Evolutionary conservation across 2,329 filamentous ascomycete genomes (phyloP).

Genomic region (Microascus cirrosus): DNA sequence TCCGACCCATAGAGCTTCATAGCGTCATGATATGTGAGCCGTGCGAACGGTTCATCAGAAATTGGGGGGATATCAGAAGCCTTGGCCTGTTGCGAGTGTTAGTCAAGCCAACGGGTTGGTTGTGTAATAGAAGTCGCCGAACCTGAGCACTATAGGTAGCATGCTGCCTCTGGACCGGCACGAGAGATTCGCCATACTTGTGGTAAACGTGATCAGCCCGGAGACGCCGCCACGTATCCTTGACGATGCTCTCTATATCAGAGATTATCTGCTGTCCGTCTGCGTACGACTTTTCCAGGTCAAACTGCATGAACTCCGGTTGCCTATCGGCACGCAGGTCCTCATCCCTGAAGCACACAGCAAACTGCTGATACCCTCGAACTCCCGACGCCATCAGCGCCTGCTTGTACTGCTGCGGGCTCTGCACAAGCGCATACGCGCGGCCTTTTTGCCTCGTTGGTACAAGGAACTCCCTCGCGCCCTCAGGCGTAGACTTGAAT

Average conservation of each 20-base stretch:
- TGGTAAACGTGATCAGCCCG: slow-evolving; percentile 24
- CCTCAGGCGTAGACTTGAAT: slow-evolving; percentile 96
- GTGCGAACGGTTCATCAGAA: slow-evolving; percentile 35
- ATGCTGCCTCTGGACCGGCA: slow-evolving; percentile 13
- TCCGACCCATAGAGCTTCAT: slow-evolving; percentile 79
- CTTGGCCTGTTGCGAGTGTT: not conserved
- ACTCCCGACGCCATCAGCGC: slow-evolving; percentile 90
- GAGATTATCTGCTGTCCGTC: slow-evolving; percentile 59
- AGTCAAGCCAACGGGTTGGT: not conserved
- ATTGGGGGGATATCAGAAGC: slow-evolving; percentile 2
- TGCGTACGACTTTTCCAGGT: slow-evolving; percentile 88
- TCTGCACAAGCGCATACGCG: slow-evolving; percentile 89
- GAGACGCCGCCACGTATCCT: slow-evolving; percentile 1
- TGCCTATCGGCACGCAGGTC: slow-evolving; percentile 86
- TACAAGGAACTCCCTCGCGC: slow-evolving; percentile 87
- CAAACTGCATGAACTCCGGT: slow-evolving; percentile 93
- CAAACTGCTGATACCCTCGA: slow-evolving; percentile 79
- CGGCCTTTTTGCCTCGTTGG: slow-evolving; percentile 66
- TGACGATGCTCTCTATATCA: slow-evolving; percentile 24
- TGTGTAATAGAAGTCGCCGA: not conserved
- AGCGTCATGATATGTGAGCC: slow-evolving; percentile 61
- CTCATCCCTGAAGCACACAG: slow-evolving; percentile 90
- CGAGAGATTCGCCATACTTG: slow-evolving; percentile 16
- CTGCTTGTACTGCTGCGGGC: slow-evolving; percentile 97
- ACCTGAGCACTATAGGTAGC: slow-evolving; percentile 1